phyloP scores from a whole-genome alignment of 371 early-diverging fungal genomes.

The Entomophthora muscae region DNA sequence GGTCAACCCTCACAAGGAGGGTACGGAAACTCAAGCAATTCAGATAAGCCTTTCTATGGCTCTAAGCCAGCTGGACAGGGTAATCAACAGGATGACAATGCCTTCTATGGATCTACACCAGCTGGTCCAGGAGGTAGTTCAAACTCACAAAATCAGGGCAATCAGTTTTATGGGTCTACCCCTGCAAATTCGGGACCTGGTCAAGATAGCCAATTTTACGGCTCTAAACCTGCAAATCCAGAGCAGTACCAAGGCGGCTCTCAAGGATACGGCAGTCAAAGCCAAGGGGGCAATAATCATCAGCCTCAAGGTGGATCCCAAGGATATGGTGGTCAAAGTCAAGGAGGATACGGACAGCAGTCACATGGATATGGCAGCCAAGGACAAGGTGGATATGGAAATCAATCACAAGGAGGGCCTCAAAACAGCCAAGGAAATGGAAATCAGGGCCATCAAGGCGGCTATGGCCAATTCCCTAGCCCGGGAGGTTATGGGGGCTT shows the following conservation, averaged over 20 bases:
- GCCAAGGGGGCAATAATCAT: background rate
- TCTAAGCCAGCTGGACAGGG: background rate
- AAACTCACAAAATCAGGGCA: background rate
- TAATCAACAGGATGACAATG: background rate
- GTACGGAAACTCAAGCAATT: background rate
- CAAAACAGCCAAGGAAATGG: too few species aligned
- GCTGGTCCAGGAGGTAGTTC: background rate
- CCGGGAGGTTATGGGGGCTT: background rate
- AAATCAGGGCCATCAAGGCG: background rate
- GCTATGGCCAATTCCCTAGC: background rate
- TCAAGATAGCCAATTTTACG: background rate
- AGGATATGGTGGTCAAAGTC: background rate
- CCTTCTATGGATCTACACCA: slow-evolving; percentile 7
- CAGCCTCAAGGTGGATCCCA: background rate
- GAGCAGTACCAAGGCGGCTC: background rate
- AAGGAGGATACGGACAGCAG: slow-evolving; percentile 5
- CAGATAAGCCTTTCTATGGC: too few species aligned
- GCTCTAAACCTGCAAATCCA: background rate
- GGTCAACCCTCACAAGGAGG: background rate
- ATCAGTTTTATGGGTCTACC: background rate
- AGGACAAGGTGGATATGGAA: background rate
- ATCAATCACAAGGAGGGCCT: background rate
- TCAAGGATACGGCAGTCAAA: background rate
- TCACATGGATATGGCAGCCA: background rate
- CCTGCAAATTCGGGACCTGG: background rate